Conservation (phyloP, 2,329 filamentous ascomycete species). For the Purpureocillium lavendulum region DNA sequence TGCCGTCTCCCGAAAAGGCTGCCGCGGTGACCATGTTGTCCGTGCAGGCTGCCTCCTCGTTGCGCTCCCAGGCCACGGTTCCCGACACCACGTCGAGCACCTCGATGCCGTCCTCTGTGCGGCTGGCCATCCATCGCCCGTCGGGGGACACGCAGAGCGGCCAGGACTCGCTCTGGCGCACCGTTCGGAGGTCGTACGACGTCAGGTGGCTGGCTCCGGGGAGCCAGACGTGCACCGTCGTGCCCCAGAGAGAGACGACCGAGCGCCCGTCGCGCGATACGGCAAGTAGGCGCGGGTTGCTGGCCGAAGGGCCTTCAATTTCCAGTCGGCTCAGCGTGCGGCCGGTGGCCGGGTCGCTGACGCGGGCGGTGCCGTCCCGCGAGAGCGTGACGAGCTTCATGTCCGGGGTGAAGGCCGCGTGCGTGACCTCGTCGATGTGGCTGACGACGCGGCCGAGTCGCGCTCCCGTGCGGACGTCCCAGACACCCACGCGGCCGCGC, state of each 20-base stretch:
- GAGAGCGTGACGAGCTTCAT: slow-evolving; percentile 25
- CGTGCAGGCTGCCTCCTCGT: slow-evolving; percentile 2
- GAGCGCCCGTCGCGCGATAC: slow-evolving; percentile 23
- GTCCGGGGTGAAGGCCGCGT: slow-evolving; percentile 25
- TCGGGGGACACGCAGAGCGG: slow-evolving; percentile 30
- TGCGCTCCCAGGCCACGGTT: slow-evolving; percentile 17
- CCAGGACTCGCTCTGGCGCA: slow-evolving; percentile 29
- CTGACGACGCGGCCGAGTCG: slow-evolving; percentile 21
- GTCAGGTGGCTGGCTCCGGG: slow-evolving; percentile 21
- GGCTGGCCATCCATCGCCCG: slow-evolving; percentile 25
- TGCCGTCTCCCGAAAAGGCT: slow-evolving; percentile 23
- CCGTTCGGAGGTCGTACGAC: slow-evolving; percentile 24
- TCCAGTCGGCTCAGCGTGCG: slow-evolving; percentile 29
- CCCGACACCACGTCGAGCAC: slow-evolving; percentile 28
- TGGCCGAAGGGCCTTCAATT: slow-evolving; percentile 14
- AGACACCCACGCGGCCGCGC: slow-evolving; percentile 20
- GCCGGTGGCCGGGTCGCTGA: slow-evolving; percentile 22
- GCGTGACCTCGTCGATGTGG: slow-evolving; percentile 28
- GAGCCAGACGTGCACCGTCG: slow-evolving; percentile 28
- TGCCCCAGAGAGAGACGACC: slow-evolving; percentile 29
- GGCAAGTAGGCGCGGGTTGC: slow-evolving; percentile 22
- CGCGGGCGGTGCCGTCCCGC: slow-evolving; percentile 26
- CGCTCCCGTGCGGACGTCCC: slow-evolving; percentile 19
- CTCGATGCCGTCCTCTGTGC: slow-evolving; percentile 33
- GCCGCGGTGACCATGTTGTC: slow-evolving; percentile 24